These are phyloP conservation scores for Ganoderma sinense DNA, from an alignment of 1,284 basidiomycete genomes.

Conservation along the genomic window DNA sequence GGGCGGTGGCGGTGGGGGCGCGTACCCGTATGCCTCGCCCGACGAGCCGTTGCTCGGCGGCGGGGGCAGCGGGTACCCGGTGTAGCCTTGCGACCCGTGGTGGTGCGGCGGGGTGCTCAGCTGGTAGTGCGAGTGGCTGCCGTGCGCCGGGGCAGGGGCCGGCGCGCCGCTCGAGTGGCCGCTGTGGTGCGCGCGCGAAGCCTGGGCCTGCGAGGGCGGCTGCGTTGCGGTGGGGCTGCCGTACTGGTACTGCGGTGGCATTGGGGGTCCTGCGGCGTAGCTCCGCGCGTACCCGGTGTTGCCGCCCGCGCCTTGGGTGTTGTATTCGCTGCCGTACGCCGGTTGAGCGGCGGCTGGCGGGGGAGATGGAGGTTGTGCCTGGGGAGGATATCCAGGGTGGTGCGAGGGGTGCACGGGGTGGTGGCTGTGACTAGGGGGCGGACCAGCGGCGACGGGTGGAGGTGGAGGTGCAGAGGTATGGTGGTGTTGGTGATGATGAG, in stretches of 20 bases:
- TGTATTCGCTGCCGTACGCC: constrained; percentile 28
- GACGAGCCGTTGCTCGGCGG: constrained; percentile 17
- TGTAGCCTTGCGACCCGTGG: constrained; percentile 32
- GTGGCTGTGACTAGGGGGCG: constrained; percentile 22
- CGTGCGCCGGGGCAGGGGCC: constrained; percentile 16
- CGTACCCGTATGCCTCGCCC: constrained; percentile 19
- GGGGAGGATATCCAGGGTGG: constrained; percentile 21
- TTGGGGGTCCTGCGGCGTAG: constrained; percentile 16
- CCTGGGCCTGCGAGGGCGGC: constrained; percentile 14
- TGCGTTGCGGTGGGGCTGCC: constrained; percentile 11
- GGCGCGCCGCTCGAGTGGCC: constrained; percentile 13
- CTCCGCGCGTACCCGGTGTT: constrained; percentile 18
- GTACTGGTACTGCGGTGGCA: constrained; percentile 27
- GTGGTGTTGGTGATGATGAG: constrained; percentile 23
- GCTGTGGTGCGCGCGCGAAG: constrained; percentile 13
- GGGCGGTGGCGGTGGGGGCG: constrained; percentile 1
- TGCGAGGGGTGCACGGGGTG: constrained; percentile 24
- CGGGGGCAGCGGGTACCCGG: constrained; percentile 33
- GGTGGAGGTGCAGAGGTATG: constrained; percentile 26
- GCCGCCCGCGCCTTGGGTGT: constrained; percentile 1
- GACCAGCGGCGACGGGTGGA: constrained; percentile 12
- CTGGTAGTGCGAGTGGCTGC: constrained; percentile 34
- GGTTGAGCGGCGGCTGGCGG: constrained; percentile 19
- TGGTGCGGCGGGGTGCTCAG: constrained; percentile 37
- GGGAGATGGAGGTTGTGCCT: constrained; percentile 25